Base-by-base conservation (phyloP, 2,329 filamentous ascomycete species). In the Nigrospora osmanthi region DNA sequence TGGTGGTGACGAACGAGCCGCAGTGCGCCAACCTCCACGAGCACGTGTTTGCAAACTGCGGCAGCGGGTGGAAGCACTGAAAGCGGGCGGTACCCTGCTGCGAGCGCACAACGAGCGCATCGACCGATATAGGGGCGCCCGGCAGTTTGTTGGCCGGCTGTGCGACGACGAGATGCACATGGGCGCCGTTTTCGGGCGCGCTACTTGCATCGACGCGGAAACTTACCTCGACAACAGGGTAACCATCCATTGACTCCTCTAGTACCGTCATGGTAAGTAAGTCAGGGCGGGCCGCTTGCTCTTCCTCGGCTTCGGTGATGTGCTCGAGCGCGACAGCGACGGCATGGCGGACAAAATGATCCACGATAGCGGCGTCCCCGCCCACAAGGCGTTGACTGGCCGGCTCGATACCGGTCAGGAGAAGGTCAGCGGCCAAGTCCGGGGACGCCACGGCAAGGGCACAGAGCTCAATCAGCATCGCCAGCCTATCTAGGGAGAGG, bases 1-100 rank as follows among this genome's bases (percentile, higher is more conserved):
- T 67, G 19, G 57, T 53, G 1, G 63, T 70, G n/a, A 66, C 61
- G 44, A 69, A 70, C 0, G 66, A 64, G 0, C 68, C 67, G 41
- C 63, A 70, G 36, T 62, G 48, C 14, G 58, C 49, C 6, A 70
- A 39, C 4, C 47, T 51, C 68, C 67, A 71, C 0, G 61, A 63
- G 23, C 61, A 69, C 0, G 59, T 39, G 19, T 54, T 49, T n/a
- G 63, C 52, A 43, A 62, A 70, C 0, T 54, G 16, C 0, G 68
- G 68, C 7, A 63, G 58, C 1, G 58, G 59, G 44, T 69, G 65
- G 5, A 69, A 53, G 40, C 66, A 71, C 42, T 56, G 56, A 45
- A 68, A 64, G 6, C 50, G 57, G 10, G 54, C 59, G 16, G 49
- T 46, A 1, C 65, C 65, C 11, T 47, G 52, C 16, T 59, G 52